A percentile compares a stretch with the other conserved stretches of the same genome.
Evolutionary conservation across 192 early-diverging fungal genomes (phyloP).

Genomic region (Tieghemiomyces parasiticus): DNA sequence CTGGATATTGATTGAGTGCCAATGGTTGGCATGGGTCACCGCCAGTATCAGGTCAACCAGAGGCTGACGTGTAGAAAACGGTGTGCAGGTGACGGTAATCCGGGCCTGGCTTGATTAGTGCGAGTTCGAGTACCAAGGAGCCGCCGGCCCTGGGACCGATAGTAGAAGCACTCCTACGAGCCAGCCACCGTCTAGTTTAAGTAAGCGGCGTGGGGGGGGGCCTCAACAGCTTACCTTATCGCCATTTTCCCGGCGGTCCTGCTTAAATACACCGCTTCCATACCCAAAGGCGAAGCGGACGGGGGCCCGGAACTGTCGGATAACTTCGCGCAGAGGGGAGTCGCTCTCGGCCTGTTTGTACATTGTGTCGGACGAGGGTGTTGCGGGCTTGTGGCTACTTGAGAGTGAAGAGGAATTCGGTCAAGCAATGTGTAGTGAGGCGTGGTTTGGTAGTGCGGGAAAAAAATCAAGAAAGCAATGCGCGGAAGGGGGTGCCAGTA

Average conservation of each 20-base stretch:
- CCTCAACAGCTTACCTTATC: conserved; percentile 26
- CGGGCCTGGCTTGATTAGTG: no score
- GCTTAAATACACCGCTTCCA: conserved; percentile 87
- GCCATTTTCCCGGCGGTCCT: conserved; percentile 57
- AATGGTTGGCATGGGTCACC: conserved; percentile 87
- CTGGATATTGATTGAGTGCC: conserved; percentile 93
- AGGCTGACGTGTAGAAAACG: no score
- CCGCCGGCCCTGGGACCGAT: no score
- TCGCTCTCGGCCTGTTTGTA: conserved; percentile 1
- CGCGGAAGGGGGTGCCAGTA: no score
- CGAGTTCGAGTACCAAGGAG: no score
- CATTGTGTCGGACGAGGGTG: not conserved
- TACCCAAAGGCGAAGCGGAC: conserved; percentile 84
- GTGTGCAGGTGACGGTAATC: no score
- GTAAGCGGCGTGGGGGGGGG: no score
- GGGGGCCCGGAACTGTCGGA: conserved; percentile 8
- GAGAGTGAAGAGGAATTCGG: not conserved
- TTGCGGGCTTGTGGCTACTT: not conserved
- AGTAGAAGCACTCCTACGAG: no score
- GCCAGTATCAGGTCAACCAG: conserved; percentile 96
- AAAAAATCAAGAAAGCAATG: no score
- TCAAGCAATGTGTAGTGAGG: not conserved
- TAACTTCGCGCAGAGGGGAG: not conserved
- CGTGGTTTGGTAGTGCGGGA: no score
- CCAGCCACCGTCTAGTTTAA: no score